A percentile compares a stretch with the other conserved stretches of the same genome.
Evolutionary conservation across 1,284 basidiomycete genomes (phyloP).

Genomic region (Puccinia polysora): DNA sequence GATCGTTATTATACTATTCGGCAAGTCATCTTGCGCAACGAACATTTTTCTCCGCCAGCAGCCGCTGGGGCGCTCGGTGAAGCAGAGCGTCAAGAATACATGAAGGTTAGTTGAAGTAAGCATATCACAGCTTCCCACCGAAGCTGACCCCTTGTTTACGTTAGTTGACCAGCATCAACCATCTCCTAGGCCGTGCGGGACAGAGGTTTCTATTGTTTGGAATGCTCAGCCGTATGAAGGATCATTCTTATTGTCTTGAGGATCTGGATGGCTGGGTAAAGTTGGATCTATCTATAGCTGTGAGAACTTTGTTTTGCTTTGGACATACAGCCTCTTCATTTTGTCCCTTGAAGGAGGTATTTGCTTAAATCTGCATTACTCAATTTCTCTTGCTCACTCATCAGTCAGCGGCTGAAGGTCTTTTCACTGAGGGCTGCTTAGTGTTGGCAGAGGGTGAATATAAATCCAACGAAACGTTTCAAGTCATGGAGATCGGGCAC

Average conservation of each 20-base stretch:
- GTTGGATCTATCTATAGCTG: constrained; percentile 80
- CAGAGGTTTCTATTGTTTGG: constrained; percentile 89
- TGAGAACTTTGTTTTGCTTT: constrained; percentile 54
- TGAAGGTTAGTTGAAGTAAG: constrained; percentile 62
- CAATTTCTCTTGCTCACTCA: not conserved
- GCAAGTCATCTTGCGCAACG: constrained; percentile 74
- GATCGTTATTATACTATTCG: constrained; percentile 39
- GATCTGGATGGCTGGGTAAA: constrained; percentile 87
- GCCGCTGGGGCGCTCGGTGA: constrained; percentile 63
- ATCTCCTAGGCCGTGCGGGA: constrained; percentile 83
- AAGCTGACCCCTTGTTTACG: not conserved
- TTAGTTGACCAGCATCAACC: constrained; percentile 90
- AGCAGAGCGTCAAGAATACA: constrained; percentile 68
- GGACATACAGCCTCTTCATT: not conserved
- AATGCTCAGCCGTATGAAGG: constrained; percentile 81
- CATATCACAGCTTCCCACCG: not conserved
- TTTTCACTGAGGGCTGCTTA: constrained; percentile 94
- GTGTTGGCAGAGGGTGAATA: constrained; percentile 95
- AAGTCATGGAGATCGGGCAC: constrained; percentile 90
- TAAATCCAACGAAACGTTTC: constrained; percentile 79
- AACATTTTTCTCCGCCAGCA: constrained; percentile 92
- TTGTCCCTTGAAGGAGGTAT: too few relatives aligned
- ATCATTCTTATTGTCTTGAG: constrained; percentile 84
- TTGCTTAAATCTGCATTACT: not conserved
- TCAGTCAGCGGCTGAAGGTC: constrained; percentile 87